Conservation (phyloP, 169 alveolate species). For the Babesia sp. region DNA sequence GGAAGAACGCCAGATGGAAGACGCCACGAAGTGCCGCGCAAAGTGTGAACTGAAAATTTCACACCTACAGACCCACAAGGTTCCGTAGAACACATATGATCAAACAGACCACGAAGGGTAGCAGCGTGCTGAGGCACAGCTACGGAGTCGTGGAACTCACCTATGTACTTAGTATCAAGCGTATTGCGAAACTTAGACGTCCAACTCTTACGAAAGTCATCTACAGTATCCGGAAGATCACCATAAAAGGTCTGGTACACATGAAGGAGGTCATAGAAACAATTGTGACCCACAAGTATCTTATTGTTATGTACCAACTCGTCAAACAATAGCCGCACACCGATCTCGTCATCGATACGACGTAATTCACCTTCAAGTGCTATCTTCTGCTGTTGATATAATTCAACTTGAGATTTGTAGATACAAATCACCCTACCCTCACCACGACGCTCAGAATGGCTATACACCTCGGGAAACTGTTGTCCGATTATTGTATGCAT, state of each 20-base stretch:
- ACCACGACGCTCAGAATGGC: constrained; percentile 75
- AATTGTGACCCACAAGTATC: constrained; percentile 85
- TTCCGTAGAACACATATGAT: constrained; percentile 48
- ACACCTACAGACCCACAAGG: neutral
- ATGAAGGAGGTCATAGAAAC: constrained; percentile 85
- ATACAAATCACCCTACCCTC: constrained; percentile 71
- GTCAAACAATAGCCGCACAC: constrained; percentile 82
- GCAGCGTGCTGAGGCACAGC: constrained; percentile 74
- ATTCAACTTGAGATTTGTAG: constrained; percentile 77
- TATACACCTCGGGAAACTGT: constrained; percentile 79
- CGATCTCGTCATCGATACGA: constrained; percentile 73
- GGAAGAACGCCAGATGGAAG: constrained; percentile 22
- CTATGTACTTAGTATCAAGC: constrained; percentile 80
- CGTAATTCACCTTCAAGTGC: constrained; percentile 65
- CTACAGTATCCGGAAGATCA: constrained; percentile 78
- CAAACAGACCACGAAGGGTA: constrained; percentile 79
- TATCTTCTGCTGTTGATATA: constrained; percentile 70
- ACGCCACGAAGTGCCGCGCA: constrained; percentile 42
- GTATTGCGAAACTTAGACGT: constrained; percentile 74
- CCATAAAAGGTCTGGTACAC: constrained; percentile 83
- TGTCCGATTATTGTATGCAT: constrained; percentile 83
- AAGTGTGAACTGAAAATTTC: constrained; percentile 16
- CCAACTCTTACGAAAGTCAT: constrained; percentile 80
- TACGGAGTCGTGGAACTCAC: constrained; percentile 78
- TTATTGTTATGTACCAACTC: constrained; percentile 67